Evolutionary conservation across 257 asterid genomes (phyloP).

Genomic region (Fraxinus quadrangulata): DNA sequence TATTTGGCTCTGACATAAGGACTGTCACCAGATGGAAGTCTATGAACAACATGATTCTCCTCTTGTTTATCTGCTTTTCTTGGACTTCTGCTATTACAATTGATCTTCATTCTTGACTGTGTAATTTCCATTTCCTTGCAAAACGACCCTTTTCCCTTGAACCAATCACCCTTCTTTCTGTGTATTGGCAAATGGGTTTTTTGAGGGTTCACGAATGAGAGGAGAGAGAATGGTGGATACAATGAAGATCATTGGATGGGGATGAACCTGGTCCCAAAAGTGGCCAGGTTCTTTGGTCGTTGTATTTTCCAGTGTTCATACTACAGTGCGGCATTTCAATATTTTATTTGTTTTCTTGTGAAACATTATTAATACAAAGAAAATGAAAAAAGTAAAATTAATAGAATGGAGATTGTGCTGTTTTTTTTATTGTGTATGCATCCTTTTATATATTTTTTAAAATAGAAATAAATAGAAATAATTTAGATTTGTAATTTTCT

Average conservation of each 20-base stretch:
- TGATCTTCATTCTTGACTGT: conserved; percentile 32
- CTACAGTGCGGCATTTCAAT: too few relatives aligned
- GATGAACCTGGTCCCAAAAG: conserved; percentile 46
- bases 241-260: conserved; percentile 28
- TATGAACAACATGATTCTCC: conserved; percentile 49
- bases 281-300: conserved; percentile 41
- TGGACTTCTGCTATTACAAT: conserved; percentile 20
- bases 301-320: conserved; percentile 26
- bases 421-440: too few relatives aligned
- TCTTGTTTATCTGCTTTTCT: conserved; percentile 42
- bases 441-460: too few relatives aligned
- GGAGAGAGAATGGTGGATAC: neutral
- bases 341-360: too few relatives aligned
- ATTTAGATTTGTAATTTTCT: too few relatives aligned
- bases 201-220: conserved; percentile 14
- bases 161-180: neutral
- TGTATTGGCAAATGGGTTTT: conserved; percentile 20
- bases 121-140: neutral
- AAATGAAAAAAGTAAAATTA: too few relatives aligned
- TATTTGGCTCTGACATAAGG: conserved; percentile 88
- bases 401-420: too few relatives aligned
- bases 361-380: too few relatives aligned
- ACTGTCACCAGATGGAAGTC: conserved; percentile 84
- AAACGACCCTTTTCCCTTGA: neutral
- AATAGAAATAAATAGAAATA: too few relatives aligned